These are phyloP conservation scores for Ophiostoma sp. DNA, from an alignment of 2,329 filamentous ascomycete species.

Conservation along the genomic window DNA sequence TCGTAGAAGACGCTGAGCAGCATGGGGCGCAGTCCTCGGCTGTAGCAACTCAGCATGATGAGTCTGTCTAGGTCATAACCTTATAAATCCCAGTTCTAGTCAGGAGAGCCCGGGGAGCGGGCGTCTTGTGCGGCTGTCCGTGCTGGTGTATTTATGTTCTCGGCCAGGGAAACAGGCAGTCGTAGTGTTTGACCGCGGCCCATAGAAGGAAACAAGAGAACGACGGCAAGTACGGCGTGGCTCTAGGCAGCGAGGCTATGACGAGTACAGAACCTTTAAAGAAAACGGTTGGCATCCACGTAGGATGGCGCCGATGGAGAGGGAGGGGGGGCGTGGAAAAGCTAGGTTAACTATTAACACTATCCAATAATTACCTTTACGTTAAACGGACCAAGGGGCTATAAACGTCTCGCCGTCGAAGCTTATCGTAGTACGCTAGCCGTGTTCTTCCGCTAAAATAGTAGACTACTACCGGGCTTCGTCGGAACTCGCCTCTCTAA, in stretches of 20 bases:
- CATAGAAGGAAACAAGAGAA: slow-evolving; percentile 32
- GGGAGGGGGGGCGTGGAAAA: not conserved
- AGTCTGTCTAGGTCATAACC: slow-evolving; percentile 30
- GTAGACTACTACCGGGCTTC: slow-evolving; percentile 27
- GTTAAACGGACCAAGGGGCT: slow-evolving; percentile 30
- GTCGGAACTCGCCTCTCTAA: slow-evolving; percentile 20
- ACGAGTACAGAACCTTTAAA: slow-evolving; percentile 31
- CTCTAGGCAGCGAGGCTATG: slow-evolving; percentile 32
- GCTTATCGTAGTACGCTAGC: slow-evolving; percentile 29
- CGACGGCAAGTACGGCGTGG: slow-evolving; percentile 33
- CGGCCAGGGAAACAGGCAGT: slow-evolving; percentile 21
- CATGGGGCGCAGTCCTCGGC: slow-evolving; percentile 32
- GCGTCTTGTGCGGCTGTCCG: slow-evolving; percentile 5
- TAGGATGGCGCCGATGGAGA: slow-evolving; percentile 25
- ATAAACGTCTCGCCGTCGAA: slow-evolving; percentile 25
- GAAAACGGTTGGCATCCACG: slow-evolving; percentile 30
- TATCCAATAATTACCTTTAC: slow-evolving; percentile 21
- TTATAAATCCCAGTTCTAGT: slow-evolving; percentile 1
- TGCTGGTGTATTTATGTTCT: not conserved
- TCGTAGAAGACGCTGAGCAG: slow-evolving; percentile 36
- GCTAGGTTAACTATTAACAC: not conserved
- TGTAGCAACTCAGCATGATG: slow-evolving; percentile 34
- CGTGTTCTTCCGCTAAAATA: slow-evolving; percentile 24
- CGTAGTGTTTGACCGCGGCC: slow-evolving; percentile 21
- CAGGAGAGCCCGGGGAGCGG: not conserved